Conservation (phyloP, 805 yeast genomes). For the Candida odintsovae region DNA sequence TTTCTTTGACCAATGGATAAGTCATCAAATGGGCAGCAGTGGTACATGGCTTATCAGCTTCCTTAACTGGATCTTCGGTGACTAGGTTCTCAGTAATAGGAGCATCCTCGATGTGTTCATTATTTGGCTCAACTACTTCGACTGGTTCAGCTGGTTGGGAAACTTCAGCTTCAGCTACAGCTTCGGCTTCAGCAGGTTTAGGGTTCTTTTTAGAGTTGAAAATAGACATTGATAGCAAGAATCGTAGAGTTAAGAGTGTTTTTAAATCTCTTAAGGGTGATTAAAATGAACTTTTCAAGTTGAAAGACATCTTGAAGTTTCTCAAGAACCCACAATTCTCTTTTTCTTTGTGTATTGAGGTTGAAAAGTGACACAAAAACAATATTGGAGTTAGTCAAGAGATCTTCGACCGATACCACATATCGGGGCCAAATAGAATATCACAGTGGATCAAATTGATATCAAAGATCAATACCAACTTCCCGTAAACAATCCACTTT, state of each 20-base stretch:
- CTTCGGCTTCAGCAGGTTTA: neutral
- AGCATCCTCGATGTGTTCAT: neutral
- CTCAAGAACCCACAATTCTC: neutral
- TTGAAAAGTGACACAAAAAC: neutral
- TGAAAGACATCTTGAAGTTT: neutral
- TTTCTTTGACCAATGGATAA: conserved; percentile 44
- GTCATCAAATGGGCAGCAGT: conserved; percentile 33
- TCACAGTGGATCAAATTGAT: too few relatives aligned
- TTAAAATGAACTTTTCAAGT: neutral
- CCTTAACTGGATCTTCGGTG: neutral
- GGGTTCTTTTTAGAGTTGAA: conserved; percentile 4
- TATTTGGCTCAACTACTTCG: neutral
- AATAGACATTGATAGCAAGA: conserved; percentile 6
- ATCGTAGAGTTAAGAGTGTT: neutral
- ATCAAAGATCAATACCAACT: too few relatives aligned
- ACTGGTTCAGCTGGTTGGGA: neutral
- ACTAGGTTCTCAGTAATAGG: neutral
- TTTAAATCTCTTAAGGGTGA: neutral
- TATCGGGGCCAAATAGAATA: too few relatives aligned
- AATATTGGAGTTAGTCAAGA: too few relatives aligned
- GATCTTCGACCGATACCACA: too few relatives aligned
- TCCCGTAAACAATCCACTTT: too few relatives aligned
- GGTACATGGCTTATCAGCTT: conserved; percentile 1
- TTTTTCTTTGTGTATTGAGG: neutral
- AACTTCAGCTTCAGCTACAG: neutral